Conservation (phyloP, 139 green algal species). For the Chlorella sp. region DNA sequence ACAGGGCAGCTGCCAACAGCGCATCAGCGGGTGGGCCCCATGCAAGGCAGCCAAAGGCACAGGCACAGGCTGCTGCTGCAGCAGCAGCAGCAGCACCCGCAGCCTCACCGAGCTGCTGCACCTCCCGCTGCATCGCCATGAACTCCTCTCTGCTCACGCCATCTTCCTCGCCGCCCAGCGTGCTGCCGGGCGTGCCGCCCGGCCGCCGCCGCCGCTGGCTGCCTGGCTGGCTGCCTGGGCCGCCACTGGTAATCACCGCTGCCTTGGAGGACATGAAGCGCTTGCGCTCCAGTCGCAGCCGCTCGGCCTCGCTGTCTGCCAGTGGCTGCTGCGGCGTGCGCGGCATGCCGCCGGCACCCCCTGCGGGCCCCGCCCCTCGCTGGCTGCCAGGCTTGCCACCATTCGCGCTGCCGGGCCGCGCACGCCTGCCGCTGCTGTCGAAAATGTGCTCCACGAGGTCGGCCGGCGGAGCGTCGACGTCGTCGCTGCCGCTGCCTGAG, state of each 20-base stretch:
- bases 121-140: constrained; percentile 60
- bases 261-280: constrained; percentile 76
- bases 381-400: neutral
- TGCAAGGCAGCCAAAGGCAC: no score
- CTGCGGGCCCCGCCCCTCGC: neutral
- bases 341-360: neutral
- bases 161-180: neutral
- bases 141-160: constrained; percentile 58
- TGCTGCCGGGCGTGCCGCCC: neutral
- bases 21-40: no score
- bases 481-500: neutral
- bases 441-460: constrained; percentile 43
- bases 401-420: neutral
- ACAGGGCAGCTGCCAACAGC: no score
- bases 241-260: neutral
- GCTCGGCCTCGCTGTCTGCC: neutral
- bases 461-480: neutral
- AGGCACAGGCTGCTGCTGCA: no score
- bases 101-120: constrained; percentile 64
- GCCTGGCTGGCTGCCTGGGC: neutral
- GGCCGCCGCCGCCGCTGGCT: neutral
- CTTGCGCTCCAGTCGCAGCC: constrained; percentile 51
- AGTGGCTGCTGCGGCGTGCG: neutral
- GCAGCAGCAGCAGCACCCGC: neutral
- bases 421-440: neutral